phyloP scores from a whole-genome alignment of 208 protist genomes.

The Phytomonas serpens region DNA sequence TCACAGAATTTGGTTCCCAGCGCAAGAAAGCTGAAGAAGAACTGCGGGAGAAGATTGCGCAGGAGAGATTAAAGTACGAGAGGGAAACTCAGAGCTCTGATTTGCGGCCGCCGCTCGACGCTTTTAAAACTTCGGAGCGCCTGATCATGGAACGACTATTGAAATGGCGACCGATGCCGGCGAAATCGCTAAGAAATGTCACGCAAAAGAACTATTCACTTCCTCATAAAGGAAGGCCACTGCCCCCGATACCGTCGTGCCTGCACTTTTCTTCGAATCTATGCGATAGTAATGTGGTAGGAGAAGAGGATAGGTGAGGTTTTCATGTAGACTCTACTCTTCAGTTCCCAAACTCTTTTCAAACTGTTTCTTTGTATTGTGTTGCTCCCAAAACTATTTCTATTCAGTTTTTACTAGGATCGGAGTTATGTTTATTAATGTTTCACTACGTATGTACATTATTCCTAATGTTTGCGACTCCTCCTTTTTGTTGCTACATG shows the following conservation, averaged over 20 bases:
- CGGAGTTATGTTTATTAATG: background rate
- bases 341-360: background rate
- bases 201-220: background rate
- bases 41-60: constrained; percentile 19
- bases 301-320: background rate
- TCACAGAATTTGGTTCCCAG: constrained; percentile 63
- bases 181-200: constrained; percentile 26
- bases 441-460: background rate
- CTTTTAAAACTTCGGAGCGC: constrained; percentile 34
- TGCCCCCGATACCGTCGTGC: constrained; percentile 26
- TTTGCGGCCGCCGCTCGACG: background rate
- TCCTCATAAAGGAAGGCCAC: constrained; percentile 14
- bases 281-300: background rate
- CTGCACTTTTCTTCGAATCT: background rate
- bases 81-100: constrained; percentile 1
- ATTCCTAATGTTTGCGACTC: background rate
- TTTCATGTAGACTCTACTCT: background rate
- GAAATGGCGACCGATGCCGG: constrained; percentile 72
- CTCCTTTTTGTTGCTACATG: background rate
- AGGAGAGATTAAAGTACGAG: constrained; percentile 38
- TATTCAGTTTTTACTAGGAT: background rate
- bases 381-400: background rate
- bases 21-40: constrained; percentile 48
- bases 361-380: background rate
- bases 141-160: constrained; percentile 62